Conservation (phyloP, 2,329 filamentous ascomycete genomes). For the Hirsutella minnesotensis region DNA sequence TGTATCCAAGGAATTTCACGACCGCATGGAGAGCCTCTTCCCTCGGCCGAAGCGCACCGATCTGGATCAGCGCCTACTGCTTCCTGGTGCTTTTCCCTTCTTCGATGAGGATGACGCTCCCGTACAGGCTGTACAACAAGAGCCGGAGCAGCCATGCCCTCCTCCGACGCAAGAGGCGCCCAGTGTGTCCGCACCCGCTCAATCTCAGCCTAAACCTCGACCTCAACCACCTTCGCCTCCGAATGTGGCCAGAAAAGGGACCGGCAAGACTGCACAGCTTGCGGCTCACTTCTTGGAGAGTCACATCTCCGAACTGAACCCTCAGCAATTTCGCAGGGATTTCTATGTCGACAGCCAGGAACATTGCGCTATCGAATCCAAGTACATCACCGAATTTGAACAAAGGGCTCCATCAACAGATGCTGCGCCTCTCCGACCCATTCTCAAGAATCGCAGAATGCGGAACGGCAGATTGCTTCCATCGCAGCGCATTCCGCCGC, state of each 20-base stretch:
- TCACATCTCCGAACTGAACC: slow-evolving; percentile 7
- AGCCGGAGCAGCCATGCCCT: neutral
- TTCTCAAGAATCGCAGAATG: slow-evolving; percentile 15
- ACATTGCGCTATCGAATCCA: slow-evolving; percentile 9
- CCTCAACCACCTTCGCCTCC: neutral
- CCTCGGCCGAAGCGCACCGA: slow-evolving; percentile 8
- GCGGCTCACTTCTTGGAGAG: slow-evolving; percentile 4
- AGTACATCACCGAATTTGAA: slow-evolving; percentile 11
- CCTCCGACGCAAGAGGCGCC: neutral
- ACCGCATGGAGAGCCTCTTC: slow-evolving; percentile 11
- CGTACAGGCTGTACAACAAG: neutral
- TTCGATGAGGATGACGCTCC: slow-evolving; percentile 7
- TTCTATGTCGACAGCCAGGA: slow-evolving; percentile 11
- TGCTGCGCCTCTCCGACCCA: slow-evolving; percentile 12
- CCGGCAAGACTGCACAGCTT: slow-evolving; percentile 5
- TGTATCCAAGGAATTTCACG: slow-evolving; percentile 12
- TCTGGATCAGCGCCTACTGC: slow-evolving; percentile 5
- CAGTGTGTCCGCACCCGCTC: neutral
- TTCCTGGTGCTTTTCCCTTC: slow-evolving; percentile 17
- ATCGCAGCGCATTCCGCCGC: slow-evolving; percentile 11
- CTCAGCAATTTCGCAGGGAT: slow-evolving; percentile 8
- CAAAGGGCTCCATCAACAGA: slow-evolving; percentile 10
- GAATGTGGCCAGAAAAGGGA: slow-evolving; percentile 2
- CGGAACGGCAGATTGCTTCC: no score
- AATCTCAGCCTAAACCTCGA: no score